Evolutionary conservation across 2,329 filamentous ascomycete genomes (phyloP).

Genomic region (Akanthomyces muscarius): DNA sequence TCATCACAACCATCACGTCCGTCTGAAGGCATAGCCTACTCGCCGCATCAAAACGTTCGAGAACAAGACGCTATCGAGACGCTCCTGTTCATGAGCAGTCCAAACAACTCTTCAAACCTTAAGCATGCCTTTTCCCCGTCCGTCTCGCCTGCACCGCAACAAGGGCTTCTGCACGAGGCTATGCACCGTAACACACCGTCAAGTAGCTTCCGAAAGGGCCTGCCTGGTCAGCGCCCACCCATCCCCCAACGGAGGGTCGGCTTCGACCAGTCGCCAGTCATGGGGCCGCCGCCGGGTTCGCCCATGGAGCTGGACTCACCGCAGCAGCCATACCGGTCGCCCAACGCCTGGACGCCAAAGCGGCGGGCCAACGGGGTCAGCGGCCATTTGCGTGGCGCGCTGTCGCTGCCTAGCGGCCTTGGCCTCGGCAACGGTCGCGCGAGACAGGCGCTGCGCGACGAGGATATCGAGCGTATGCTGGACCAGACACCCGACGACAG

Average conservation of each 20-base stretch:
- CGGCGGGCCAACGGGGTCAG: slow-evolving; percentile 40
- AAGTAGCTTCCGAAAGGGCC: slow-evolving; percentile 46
- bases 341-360: slow-evolving; percentile 37
- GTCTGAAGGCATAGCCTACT: slow-evolving; percentile 56
- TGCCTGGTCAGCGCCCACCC: slow-evolving; percentile 46
- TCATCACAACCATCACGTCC: slow-evolving; percentile 33
- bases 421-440: slow-evolving; percentile 36
- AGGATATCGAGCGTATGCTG: slow-evolving; percentile 57
- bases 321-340: slow-evolving; percentile 23
- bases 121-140: slow-evolving; percentile 50
- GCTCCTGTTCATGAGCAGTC: slow-evolving; percentile 76
- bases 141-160: slow-evolving; percentile 32
- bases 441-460: slow-evolving; percentile 43
- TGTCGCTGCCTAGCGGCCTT: slow-evolving; percentile 50
- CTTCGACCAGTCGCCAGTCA: slow-evolving; percentile 44
- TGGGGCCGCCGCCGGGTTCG: slow-evolving; percentile 32
- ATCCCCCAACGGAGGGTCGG: slow-evolving; percentile 42
- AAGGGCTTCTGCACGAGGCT: slow-evolving; percentile 19
- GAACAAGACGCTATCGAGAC: slow-evolving; percentile 82
- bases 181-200: slow-evolving; percentile 39
- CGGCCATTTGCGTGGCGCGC: slow-evolving; percentile 34
- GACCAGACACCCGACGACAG: slow-evolving; percentile 51
- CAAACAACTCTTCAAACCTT: slow-evolving; percentile 64
- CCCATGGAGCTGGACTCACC: slow-evolving; percentile 47
- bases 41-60: slow-evolving; percentile 60